Base-by-base conservation (phyloP, 2,329 filamentous ascomycete genomes). In the Aspergillus texensis region DNA sequence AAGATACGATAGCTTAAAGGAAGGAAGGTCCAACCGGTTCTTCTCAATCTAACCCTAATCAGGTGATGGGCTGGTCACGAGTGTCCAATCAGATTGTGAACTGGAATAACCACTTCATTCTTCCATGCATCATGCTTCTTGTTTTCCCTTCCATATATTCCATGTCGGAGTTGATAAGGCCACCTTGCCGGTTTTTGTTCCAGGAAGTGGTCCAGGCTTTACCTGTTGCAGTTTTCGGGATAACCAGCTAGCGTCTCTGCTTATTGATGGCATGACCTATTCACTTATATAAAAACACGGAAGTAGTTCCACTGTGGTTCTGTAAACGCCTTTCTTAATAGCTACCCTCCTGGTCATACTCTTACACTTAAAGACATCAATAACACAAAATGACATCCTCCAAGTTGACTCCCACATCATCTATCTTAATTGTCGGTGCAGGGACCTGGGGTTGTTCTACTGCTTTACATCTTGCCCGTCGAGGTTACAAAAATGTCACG, bases 391-490 rank as follows among this genome's bases (percentile, higher is more conserved):
- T 54, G 52, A 14, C 52, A 14, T 56, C 48, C 2, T 58, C 41
- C 1, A 46, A n/a, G 9, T 60, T 62, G n/a, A 67, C 57, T 53
- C 57, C 45, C 11, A 53, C 58, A 14, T 69, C 68, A 19, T 68
- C 66, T 11, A 77, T 70, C 54, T 70, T 84, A 26, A 81, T 85
- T 43, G 70, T 85, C 57, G 83, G 83, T 10, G 81, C 78, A 26
- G 84, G 84, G 11, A 84, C 83, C 0, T 85, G 84, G 74, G 84
- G 84, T 14, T 80, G 79, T 39, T 82, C 80, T 9, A 84, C 83
- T n/a, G 83, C 84, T n/a, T 75, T 84, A 24, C 80, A 85, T 67
- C 76, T 86, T 6, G 80, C 82, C 30, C 78, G 82, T 34, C 75
- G 79, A 57, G 83, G 83, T 46, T 85, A 84, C 68, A 77, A 75